These are phyloP conservation scores for Euphorbia tirucalli DNA, from an alignment of 345 rosid genomes.

Conservation along the genomic window DNA sequence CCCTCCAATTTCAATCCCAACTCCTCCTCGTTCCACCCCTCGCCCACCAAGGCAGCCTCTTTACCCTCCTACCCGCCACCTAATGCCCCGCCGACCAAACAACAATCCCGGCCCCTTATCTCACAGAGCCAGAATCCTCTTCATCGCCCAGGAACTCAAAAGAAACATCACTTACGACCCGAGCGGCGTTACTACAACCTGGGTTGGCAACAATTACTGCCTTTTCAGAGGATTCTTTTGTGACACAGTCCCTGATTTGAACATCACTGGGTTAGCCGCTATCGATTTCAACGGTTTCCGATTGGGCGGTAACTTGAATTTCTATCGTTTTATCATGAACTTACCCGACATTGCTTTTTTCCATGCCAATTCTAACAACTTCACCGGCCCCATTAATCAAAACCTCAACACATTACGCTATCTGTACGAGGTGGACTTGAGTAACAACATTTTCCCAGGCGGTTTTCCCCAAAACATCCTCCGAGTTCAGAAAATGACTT, in stretches of 20 bases:
- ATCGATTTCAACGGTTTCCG: slow-evolving; percentile 36
- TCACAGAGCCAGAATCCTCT: slow-evolving; percentile 14
- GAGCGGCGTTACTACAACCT: slow-evolving; percentile 2
- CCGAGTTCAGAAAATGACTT: slow-evolving; percentile 16
- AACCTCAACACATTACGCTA: slow-evolving; percentile 12
- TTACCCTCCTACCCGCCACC: slow-evolving; percentile 9
- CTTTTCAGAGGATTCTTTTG: slow-evolving; percentile 33
- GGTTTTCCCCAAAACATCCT: slow-evolving; percentile 26
- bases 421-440: slow-evolving; percentile 30
- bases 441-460: slow-evolving; percentile 28
- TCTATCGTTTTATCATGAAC: slow-evolving; percentile 26
- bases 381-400: slow-evolving; percentile 14
- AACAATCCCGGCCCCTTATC: slow-evolving; percentile 21
- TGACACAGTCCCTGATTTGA: slow-evolving; percentile 26
- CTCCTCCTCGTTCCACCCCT: slow-evolving; percentile 10
- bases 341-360: slow-evolving; percentile 37
- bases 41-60: slow-evolving; percentile 18
- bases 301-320: slow-evolving; percentile 22
- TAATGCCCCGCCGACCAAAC: slow-evolving; percentile 9
- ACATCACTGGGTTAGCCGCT: slow-evolving; percentile 23
- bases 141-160: slow-evolving; percentile 26
- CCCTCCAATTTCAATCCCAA: slow-evolving; percentile 14
- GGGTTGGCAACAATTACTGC: slow-evolving; percentile 37
- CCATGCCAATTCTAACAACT: slow-evolving; percentile 43
- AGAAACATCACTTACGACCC: slow-evolving; percentile 32